Evolutionary conservation across 2,329 filamentous ascomycete genomes (phyloP), one percentile per base, ranked within the genome.

Genomic region (Aquanectria penicillioides): DNA sequence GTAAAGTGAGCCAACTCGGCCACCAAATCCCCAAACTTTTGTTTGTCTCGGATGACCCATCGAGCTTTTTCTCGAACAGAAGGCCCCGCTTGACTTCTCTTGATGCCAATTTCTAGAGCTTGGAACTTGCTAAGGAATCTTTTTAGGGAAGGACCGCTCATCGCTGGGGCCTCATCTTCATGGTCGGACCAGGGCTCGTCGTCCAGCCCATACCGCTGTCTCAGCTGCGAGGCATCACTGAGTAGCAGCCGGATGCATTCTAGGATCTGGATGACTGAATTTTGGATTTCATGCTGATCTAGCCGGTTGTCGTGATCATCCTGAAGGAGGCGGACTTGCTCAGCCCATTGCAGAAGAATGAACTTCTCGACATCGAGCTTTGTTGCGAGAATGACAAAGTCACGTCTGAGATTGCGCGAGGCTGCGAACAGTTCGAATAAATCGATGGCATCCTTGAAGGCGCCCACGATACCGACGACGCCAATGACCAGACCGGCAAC

Each of bases 1-100:
- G 17, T 12, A 20, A 57, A 46, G 20, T 50, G 26, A 3, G 46
- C 13, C 4, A 57, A 15, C 2, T 57, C 28, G 10, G 22, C 8
- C 5, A 50, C 20, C 20, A 57, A 23, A 5, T 44, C 18, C 15
- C 46, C 37, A 31, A 57, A 57, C 17, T 51, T 36, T 2, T 28
- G 11, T 11, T 37, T 57, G 17, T 57, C 53, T 4, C 6, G n/a
- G 20, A 57, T 46, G 11, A 34, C 37, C 53, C 53, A 57, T 13
- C 46, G 44, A 11, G 37, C 2, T 20, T 49, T 56, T 7, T n/a
- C n/a, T n/a, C n/a, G 29, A 6, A 33, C 11, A 33, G 29, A 11
- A 9, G 1, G 28, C 4, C 11, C 86, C 89, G 20, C 93, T 97
- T 72, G 86, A 95, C 3, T 5, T 13, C 15, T n/a, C 6, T 2